phyloP scores from a whole-genome alignment of 1,284 basidiomycete genomes.

The Chiua sp. region DNA sequence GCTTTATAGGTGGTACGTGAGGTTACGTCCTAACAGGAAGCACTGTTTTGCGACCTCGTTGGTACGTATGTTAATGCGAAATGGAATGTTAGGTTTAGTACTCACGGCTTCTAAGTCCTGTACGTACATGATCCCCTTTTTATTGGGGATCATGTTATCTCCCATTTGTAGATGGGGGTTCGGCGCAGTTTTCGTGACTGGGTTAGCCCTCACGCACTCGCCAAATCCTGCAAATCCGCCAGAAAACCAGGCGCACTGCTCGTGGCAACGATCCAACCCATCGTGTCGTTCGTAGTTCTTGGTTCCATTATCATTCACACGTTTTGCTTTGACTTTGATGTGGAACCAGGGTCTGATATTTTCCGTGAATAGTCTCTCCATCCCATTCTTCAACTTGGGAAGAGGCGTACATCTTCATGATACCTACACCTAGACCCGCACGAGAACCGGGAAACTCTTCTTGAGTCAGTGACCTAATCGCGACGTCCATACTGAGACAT shows the following conservation, averaged over 20 bases:
- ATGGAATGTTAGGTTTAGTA: not conserved
- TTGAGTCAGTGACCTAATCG: conserved; percentile 58
- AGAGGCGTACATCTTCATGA: conserved; percentile 69
- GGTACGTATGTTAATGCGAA: conserved; percentile 45
- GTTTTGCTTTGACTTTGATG: conserved; percentile 30
- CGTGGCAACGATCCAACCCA: conserved; percentile 73
- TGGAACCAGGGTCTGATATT: not conserved
- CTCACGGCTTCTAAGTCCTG: conserved; percentile 51
- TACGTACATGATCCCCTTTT: conserved; percentile 37
- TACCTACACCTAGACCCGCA: conserved; percentile 39
- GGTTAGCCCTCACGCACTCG: conserved; percentile 72
- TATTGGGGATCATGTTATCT: conserved; percentile 4
- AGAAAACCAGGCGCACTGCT: conserved; percentile 72
- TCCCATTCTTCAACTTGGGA: conserved; percentile 84
- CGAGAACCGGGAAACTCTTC: conserved; percentile 33
- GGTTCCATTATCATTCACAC: conserved; percentile 82
- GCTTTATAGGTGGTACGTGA: conserved; percentile 86
- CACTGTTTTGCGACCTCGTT: conserved; percentile 88
- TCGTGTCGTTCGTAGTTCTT: conserved; percentile 86
- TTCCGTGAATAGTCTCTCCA: conserved; percentile 79
- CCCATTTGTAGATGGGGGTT: conserved; percentile 66
- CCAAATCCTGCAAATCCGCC: conserved; percentile 65
- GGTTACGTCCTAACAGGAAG: conserved; percentile 78
- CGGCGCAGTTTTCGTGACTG: conserved; percentile 86
- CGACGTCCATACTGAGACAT: conserved; percentile 34